phyloP scores from a whole-genome alignment of 371 early-diverging fungal genomes.

The Mortierella sp. region DNA sequence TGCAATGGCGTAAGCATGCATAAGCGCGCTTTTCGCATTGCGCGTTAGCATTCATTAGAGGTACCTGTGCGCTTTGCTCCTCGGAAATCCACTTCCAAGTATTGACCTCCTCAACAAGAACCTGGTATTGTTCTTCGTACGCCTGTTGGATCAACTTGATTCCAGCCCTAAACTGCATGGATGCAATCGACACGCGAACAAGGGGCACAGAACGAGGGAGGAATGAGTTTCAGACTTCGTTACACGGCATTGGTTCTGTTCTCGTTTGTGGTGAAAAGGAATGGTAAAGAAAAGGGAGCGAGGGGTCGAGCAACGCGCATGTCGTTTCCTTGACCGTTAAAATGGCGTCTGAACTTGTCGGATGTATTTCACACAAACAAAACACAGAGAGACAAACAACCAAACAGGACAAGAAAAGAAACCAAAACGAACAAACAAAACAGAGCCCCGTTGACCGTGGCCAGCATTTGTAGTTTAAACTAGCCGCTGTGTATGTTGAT shows the following conservation, averaged over 20 bases:
- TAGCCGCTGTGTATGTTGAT: no score
- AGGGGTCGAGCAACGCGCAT: neutral
- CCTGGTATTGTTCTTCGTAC: conserved; percentile 44
- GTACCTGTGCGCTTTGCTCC: conserved; percentile 45
- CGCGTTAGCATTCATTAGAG: neutral
- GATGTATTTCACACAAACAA: neutral
- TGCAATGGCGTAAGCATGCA: no score
- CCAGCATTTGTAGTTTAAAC: no score
- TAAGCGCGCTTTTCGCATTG: neutral
- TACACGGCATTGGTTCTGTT: no score
- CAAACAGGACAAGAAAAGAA: neutral
- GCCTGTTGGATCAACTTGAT: conserved; percentile 50
- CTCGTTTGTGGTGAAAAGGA: neutral
- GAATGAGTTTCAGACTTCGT: conserved; percentile 6
- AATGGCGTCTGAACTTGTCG: neutral
- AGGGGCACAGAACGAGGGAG: neutral
- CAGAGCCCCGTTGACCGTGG: conserved; percentile 8
- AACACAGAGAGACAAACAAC: neutral
- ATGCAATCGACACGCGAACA: neutral
- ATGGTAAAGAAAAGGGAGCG: neutral
- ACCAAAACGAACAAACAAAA: neutral
- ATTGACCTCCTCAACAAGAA: conserved; percentile 42
- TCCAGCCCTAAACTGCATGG: conserved; percentile 37
- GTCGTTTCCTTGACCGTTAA: conserved; percentile 1
- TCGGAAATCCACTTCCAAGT: conserved; percentile 52